Percentiles rank a stretch among this genome's conserved stretches.
These are phyloP conservation scores for Tuctoria greenei DNA, from an alignment of 176 grass and related monocot genomes.

Conservation along the genomic window DNA sequence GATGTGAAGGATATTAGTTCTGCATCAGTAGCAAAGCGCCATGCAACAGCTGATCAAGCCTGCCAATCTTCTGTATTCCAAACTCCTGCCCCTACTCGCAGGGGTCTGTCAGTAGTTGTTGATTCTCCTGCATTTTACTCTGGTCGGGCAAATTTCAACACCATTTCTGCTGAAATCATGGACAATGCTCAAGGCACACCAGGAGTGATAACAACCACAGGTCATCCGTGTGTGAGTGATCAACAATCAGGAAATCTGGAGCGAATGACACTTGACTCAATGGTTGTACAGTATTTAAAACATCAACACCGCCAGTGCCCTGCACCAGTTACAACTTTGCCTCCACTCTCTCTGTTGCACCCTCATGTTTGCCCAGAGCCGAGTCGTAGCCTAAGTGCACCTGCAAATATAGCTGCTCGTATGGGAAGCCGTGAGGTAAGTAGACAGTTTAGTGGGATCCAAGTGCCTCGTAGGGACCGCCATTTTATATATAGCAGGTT, in stretches of 20 bases:
- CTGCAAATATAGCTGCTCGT: constrained; percentile 76
- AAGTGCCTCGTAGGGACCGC: constrained; percentile 73
- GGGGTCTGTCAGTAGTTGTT: constrained; percentile 48
- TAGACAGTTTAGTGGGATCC: constrained; percentile 76
- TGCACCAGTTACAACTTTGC: constrained; percentile 96
- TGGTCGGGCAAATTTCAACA: constrained; percentile 61
- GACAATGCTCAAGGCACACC: constrained; percentile 73
- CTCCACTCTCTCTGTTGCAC: constrained; percentile 82
- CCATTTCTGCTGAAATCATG: constrained; percentile 53
- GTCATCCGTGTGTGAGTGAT: constrained; percentile 43
- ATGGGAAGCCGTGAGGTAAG: constrained; percentile 74
- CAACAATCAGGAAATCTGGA: constrained; percentile 64
- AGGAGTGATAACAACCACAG: constrained; percentile 40
- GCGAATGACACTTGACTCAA: constrained; percentile 82
- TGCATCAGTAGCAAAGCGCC: constrained; percentile 49
- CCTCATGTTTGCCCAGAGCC: constrained; percentile 95
- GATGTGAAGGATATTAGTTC: constrained; percentile 60
- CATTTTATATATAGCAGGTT: constrained; percentile 98
- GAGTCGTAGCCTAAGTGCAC: constrained; percentile 71
- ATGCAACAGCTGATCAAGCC: constrained; percentile 49
- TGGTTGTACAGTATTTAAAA: constrained; percentile 96
- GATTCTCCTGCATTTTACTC: constrained; percentile 59
- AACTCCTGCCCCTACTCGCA: constrained; percentile 65
- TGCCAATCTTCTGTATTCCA: constrained; percentile 69
- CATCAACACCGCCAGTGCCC: constrained; percentile 94